Conservation (phyloP, 2,329 filamentous ascomycete genomes). For the Penicillium sp. region DNA sequence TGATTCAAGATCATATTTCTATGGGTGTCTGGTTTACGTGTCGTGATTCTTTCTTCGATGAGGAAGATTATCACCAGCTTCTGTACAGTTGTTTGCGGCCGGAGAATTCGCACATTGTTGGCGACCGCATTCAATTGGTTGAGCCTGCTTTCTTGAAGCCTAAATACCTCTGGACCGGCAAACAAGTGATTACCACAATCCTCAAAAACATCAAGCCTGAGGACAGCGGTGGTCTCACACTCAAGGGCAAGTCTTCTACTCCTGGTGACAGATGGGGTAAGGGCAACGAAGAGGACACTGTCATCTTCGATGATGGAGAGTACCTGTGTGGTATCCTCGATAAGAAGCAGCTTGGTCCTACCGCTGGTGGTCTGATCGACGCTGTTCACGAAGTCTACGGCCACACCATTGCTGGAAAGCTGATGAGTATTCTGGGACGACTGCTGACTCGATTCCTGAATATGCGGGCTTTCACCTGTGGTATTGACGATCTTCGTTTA, state of each 20-base stretch:
- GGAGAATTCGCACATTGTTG: slow-evolving; percentile 84
- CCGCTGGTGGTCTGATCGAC: slow-evolving; percentile 84
- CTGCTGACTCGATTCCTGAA: slow-evolving; percentile 86
- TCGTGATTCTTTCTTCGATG: slow-evolving; percentile 86
- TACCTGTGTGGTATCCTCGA: slow-evolving; percentile 90
- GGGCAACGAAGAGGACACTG: slow-evolving; percentile 71
- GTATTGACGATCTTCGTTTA: slow-evolving; percentile 91
- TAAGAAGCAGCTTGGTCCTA: slow-evolving; percentile 91
- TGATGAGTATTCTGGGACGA: slow-evolving; percentile 86
- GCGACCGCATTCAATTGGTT: slow-evolving; percentile 78
- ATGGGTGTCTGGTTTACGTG: slow-evolving; percentile 90
- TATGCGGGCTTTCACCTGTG: slow-evolving; percentile 94
- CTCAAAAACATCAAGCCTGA: slow-evolving; percentile 86
- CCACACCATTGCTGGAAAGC: slow-evolving; percentile 78
- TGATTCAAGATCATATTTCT: slow-evolving; percentile 98
- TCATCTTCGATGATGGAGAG: slow-evolving; percentile 84
- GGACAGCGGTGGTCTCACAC: slow-evolving; percentile 74
- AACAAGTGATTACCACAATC: slow-evolving; percentile 91
- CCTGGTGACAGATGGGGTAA: slow-evolving; percentile 77
- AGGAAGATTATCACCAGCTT: slow-evolving; percentile 89
- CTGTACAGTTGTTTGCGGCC: slow-evolving; percentile 87
- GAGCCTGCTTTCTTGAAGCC: slow-evolving; percentile 83
- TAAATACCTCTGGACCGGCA: slow-evolving; percentile 84
- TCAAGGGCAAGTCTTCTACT: slow-evolving; percentile 78
- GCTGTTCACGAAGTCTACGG: slow-evolving; percentile 93